Conservation (phyloP, 495 filamentous ascomycete genomes). For the Tuber microsphaerosporum region DNA sequence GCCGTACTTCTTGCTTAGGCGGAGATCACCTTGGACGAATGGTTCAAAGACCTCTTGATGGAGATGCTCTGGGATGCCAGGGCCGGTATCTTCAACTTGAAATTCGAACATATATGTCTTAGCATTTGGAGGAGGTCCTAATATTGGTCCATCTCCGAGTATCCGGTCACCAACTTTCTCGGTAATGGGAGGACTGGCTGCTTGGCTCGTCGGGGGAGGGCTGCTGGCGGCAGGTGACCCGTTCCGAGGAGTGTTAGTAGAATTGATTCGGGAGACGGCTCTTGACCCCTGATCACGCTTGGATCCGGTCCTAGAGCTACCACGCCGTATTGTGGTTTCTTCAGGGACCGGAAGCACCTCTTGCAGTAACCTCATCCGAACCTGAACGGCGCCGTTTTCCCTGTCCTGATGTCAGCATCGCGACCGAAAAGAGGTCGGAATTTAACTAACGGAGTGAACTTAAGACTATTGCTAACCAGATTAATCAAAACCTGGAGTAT, state of each 20-base stretch:
- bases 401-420: constrained; percentile 21
- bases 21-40: constrained; percentile 84
- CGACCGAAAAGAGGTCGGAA: not conserved
- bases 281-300: constrained; percentile 44
- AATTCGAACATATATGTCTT: constrained; percentile 68
- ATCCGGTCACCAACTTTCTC: constrained; percentile 31
- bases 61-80: constrained; percentile 72
- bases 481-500: constrained; percentile 71
- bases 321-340: constrained; percentile 43
- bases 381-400: constrained; percentile 60
- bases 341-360: constrained; percentile 44
- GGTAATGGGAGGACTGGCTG: not conserved
- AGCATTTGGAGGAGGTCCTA: constrained; percentile 49
- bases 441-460: constrained; percentile 64
- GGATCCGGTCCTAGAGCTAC: constrained; percentile 47
- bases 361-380: constrained; percentile 65
- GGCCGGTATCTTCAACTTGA: constrained; percentile 81
- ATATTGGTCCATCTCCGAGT: constrained; percentile 13
- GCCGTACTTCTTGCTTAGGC: constrained; percentile 80
- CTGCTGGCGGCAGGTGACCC: constrained; percentile 12
- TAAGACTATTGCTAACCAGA: constrained; percentile 82
- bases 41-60: constrained; percentile 84
- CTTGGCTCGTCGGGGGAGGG: constrained; percentile 9
- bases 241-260: constrained; percentile 46
- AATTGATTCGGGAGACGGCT: constrained; percentile 49